phyloP scores from a whole-genome alignment of 2,329 filamentous ascomycete genomes.

The Geosmithia putterillii region DNA sequence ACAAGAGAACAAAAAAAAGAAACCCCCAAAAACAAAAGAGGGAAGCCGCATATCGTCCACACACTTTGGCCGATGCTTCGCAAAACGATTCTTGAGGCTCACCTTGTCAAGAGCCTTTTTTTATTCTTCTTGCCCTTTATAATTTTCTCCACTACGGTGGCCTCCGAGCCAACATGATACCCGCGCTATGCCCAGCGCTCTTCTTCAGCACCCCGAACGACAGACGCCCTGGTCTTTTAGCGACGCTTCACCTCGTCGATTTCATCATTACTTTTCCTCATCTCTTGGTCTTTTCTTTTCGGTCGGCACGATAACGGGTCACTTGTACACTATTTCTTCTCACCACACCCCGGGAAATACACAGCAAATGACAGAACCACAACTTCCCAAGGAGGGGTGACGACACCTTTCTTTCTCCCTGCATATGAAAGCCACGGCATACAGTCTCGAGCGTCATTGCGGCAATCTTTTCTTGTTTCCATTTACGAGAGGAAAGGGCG shows the following conservation, averaged over 20 bases:
- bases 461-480: too few species aligned
- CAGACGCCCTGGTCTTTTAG: background rate
- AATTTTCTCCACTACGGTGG: background rate
- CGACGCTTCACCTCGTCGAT: too few species aligned
- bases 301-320: too few species aligned
- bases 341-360: too few species aligned
- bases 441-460: too few species aligned
- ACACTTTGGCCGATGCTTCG: background rate
- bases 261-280: background rate
- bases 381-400: too few species aligned
- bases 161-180: constrained; percentile 3
- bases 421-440: too few species aligned
- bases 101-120: background rate
- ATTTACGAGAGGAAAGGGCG: too few species aligned
- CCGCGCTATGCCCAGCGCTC: constrained; percentile 1
- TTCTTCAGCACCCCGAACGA: background rate
- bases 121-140: background rate
- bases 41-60: background rate
- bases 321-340: too few species aligned
- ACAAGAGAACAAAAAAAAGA: background rate
- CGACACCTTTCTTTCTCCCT: too few species aligned
- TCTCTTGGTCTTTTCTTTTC: too few species aligned
- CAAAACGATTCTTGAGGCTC: background rate
- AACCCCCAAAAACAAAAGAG: background rate
- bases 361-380: too few species aligned